Evolutionary conservation across 306 rosid genomes (phyloP), one percentile per base, ranked within the genome.

Genomic region (Ceratonia siliqua): DNA sequence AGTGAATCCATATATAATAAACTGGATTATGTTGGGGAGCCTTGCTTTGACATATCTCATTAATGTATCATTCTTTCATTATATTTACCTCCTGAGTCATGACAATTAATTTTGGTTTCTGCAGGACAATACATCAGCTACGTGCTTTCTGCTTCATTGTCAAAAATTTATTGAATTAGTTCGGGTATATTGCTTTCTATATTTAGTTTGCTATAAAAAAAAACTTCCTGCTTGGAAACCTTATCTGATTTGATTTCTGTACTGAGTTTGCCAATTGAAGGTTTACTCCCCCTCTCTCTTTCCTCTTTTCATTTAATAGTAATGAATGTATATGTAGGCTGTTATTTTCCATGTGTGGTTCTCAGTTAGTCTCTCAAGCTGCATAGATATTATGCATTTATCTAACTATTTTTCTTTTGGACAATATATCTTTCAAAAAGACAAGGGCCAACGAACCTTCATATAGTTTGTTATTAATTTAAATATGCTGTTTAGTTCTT

Each of bases 131-230:
- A 82, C 89, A 68, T 92, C 99, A 48, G 92, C 98, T 65, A 89
- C 86, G 49, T 95, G 97, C 89, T 92, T 95, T 85, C 92, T 92
- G 53, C 99, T 95, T 74, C 93, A 92, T 78, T 90, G 97, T 83
- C 99, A 95, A 77, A 92, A 92, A 41, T 92, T 95, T 74, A 90
- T 95, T 24, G 98, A 95, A 80, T 84, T 95, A 80, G 98, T 95
- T 76, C 94, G 96, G 90, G 99, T 95, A 95, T 78, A 66, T 80
- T 78, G 14, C 84, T 78, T 74, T 75, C 27, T 11, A 73, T 80
- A 25, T 78, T 70, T 68, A 30, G 2, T 62, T 39, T 73, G 25
- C 42, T 28, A 69, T 75, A 18, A 52, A 39, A 24, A 1, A 1
- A n/a, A n/a, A n/a, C n/a, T 36, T 39, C 21, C n/a, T 70, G 15